phyloP scores from a whole-genome alignment of 139 green algal genomes.

The Micromonas pusilla region DNA sequence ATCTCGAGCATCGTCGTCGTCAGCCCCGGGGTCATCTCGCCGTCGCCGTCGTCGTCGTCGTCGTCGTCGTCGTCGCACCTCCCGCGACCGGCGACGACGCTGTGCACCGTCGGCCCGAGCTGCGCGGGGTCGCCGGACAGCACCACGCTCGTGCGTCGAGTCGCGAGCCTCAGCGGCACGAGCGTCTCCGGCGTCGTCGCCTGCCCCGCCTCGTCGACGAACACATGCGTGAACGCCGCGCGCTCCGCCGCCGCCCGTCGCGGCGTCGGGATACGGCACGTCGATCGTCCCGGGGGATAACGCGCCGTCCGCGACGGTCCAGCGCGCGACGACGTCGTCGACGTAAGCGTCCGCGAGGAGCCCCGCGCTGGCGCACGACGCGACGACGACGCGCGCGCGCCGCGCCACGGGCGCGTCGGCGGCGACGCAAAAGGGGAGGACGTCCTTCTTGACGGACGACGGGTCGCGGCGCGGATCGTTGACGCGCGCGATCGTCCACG shows the following conservation, averaged over 20 bases:
- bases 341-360: not conserved
- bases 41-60: no score
- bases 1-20: not conserved
- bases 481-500: conserved; percentile 40
- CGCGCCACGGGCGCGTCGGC: not conserved
- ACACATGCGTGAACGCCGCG: conserved; percentile 28
- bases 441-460: conserved; percentile 41
- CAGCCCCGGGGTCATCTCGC: not conserved
- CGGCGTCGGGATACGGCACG: conserved; percentile 7
- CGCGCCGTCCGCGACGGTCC: not conserved
- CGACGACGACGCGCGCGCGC: conserved; percentile 35
- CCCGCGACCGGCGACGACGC: not conserved
- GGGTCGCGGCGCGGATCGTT: conserved; percentile 48
- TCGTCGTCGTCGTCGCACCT: no score
- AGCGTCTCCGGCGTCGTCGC: conserved; percentile 50
- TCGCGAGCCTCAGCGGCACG: conserved; percentile 50
- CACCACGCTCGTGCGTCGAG: not conserved
- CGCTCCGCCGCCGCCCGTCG: not conserved
- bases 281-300: not conserved
- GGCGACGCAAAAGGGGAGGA: conserved; percentile 35
- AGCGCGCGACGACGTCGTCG: not conserved
- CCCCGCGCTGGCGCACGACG: conserved; percentile 44
- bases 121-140: conserved; percentile 24
- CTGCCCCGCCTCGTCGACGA: conserved; percentile 63
- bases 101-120: conserved; percentile 19